Percentiles rank a stretch among this genome's conserved stretches.
Conservation (phyloP, 495 filamentous ascomycete genomes). For the Massariosphaeria phaeospora region DNA sequence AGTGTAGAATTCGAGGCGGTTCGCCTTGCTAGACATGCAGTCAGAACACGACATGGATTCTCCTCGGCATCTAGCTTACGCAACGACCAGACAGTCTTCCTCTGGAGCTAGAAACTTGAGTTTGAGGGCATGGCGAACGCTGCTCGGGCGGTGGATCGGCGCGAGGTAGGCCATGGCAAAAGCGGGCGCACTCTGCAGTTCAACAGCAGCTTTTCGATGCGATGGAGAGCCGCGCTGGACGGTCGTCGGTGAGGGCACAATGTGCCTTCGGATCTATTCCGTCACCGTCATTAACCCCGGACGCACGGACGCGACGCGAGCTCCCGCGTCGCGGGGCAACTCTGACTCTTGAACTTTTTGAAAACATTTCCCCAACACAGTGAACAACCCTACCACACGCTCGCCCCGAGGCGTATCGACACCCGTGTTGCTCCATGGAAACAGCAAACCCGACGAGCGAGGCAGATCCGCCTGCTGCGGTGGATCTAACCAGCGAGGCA, state of each 20-base stretch:
- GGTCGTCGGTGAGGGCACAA: not conserved
- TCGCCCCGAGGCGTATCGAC: too few species aligned
- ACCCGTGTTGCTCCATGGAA: too few species aligned
- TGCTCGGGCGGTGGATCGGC: constrained; percentile 87
- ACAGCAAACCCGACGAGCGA: too few species aligned
- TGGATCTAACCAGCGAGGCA: too few species aligned
- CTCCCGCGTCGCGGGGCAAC: constrained; percentile 4
- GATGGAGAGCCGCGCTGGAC: not conserved
- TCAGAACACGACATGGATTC: not conserved
- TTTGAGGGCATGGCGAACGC: constrained; percentile 80
- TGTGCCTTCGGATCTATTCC: constrained; percentile 12
- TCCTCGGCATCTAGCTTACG: constrained; percentile 52
- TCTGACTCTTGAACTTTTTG: not conserved
- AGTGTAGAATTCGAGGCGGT: constrained; percentile 79
- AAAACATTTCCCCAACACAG: too few species aligned
- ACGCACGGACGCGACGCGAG: not conserved
- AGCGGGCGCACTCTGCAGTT: not conserved
- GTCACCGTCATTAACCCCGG: constrained; percentile 19
- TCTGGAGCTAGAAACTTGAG: constrained; percentile 66
- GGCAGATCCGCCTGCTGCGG: too few species aligned
- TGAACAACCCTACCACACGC: too few species aligned
- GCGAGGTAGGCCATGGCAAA: constrained; percentile 82
- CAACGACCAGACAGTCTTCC: constrained; percentile 77
- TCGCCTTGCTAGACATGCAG: constrained; percentile 64
- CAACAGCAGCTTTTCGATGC: not conserved